phyloP scores from a whole-genome alignment of 2,329 filamentous ascomycete species.

The Zymoseptoria passerinii region DNA sequence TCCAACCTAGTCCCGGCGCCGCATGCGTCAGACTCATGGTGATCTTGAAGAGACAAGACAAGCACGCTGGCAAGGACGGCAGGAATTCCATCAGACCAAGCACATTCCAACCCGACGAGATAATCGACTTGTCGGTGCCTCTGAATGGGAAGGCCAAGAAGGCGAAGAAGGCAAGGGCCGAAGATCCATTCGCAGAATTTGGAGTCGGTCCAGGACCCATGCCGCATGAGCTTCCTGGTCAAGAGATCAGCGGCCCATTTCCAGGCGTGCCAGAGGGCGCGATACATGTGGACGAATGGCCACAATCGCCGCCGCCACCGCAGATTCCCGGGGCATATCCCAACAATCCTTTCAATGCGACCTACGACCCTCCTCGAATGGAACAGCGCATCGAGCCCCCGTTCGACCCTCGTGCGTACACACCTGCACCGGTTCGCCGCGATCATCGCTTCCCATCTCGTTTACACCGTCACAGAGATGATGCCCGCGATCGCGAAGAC shows the following conservation, averaged over 20 bases:
- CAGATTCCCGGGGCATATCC: conserved; percentile 1
- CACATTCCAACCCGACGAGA: conserved; percentile 1
- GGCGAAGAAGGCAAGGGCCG: background rate
- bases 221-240: background rate
- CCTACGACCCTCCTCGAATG: background rate
- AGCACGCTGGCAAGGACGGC: background rate
- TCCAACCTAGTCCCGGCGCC: background rate
- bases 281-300: background rate
- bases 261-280: background rate
- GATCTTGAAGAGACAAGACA: conserved; percentile 4
- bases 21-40: background rate
- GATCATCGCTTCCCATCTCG: background rate
- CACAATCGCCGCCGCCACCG: background rate
- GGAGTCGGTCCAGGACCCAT: background rate
- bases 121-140: conserved; percentile 3
- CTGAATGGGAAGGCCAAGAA: background rate
- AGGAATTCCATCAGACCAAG: background rate
- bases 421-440: background rate
- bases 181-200: conserved; percentile 1
- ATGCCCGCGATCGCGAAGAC: conserved; percentile 2
- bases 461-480: background rate
- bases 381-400: background rate
- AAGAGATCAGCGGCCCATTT: background rate
- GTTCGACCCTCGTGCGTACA: background rate
- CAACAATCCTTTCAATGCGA: background rate